Evolutionary conservation across 495 filamentous ascomycete genomes (phyloP).

Genomic region (Umbilicaria muhlenbergii): DNA sequence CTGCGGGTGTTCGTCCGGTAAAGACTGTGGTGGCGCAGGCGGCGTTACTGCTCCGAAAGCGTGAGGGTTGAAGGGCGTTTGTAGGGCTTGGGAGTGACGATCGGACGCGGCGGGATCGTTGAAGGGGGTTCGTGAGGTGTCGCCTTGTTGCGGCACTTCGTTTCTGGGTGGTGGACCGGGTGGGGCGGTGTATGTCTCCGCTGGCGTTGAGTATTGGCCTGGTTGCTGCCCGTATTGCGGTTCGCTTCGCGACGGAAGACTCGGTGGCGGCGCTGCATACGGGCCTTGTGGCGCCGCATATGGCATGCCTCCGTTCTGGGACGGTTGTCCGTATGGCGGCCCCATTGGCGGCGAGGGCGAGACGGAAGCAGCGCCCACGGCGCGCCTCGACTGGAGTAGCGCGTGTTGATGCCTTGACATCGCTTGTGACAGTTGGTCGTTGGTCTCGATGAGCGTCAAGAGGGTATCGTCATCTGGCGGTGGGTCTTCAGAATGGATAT

Average conservation of each 20-base stretch:
- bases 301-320: too few relatives aligned
- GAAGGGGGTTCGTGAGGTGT: conserved; percentile 3
- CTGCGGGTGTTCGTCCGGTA: background rate
- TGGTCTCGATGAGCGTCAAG: conserved; percentile 83
- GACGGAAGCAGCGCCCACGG: background rate
- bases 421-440: conserved; percentile 68
- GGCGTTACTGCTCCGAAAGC: conserved; percentile 6
- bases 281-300: too few relatives aligned
- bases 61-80: background rate
- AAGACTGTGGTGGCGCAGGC: background rate
- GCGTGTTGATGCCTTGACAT: conserved; percentile 69
- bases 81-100: background rate
- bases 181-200: background rate
- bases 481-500: conserved; percentile 66
- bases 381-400: conserved; percentile 50
- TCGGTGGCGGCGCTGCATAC: background rate
- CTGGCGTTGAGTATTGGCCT: background rate
- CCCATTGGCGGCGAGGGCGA: background rate
- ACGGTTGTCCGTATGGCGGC: background rate
- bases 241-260: background rate
- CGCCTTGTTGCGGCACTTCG: background rate
- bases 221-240: background rate
- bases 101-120: conserved; percentile 5
- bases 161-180: background rate
- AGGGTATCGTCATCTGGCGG: conserved; percentile 84